Evolutionary conservation across 2,329 filamentous ascomycete species (phyloP).

Genomic region (Akanthomyces muscarius): DNA sequence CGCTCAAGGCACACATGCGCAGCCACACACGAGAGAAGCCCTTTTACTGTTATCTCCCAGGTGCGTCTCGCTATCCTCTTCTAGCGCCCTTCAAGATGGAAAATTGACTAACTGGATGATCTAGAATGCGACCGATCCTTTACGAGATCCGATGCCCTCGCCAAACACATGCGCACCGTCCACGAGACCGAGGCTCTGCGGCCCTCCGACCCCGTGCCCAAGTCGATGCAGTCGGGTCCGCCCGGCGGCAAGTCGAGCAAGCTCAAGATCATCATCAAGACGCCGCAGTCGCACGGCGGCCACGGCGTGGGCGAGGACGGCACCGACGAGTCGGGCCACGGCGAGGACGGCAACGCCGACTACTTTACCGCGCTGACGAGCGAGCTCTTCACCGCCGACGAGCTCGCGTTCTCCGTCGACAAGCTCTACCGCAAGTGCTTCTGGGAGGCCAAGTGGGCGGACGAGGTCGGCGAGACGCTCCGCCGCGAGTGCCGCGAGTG

Average conservation of each 20-base stretch:
- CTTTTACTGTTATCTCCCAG: conserved; percentile 92
- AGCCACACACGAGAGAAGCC: conserved; percentile 98
- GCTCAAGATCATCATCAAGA: conserved; percentile 62
- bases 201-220: conserved; percentile 71
- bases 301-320: conserved; percentile 48
- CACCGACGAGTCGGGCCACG: conserved; percentile 38
- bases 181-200: conserved; percentile 93
- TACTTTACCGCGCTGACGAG: conserved; percentile 52
- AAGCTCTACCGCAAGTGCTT: conserved; percentile 65
- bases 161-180: conserved; percentile 98
- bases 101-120: conserved; percentile 18
- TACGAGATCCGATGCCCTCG: conserved; percentile 89
- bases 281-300: conserved; percentile 54
- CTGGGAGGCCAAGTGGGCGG: conserved; percentile 69
- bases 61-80: conserved; percentile 46
- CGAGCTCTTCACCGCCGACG: conserved; percentile 61
- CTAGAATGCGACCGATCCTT: conserved; percentile 96
- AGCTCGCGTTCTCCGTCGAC: conserved; percentile 56
- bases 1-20: conserved; percentile 93
- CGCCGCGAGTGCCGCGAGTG: conserved; percentile 61
- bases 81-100: neutral
- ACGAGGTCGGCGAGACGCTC: conserved; percentile 61
- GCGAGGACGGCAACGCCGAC: conserved; percentile 55
- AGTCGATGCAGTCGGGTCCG: conserved; percentile 55
- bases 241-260: conserved; percentile 46